These are phyloP conservation scores for Zopfia rhizophila DNA, from an alignment of 2,329 filamentous ascomycete genomes.

Conservation along the genomic window DNA sequence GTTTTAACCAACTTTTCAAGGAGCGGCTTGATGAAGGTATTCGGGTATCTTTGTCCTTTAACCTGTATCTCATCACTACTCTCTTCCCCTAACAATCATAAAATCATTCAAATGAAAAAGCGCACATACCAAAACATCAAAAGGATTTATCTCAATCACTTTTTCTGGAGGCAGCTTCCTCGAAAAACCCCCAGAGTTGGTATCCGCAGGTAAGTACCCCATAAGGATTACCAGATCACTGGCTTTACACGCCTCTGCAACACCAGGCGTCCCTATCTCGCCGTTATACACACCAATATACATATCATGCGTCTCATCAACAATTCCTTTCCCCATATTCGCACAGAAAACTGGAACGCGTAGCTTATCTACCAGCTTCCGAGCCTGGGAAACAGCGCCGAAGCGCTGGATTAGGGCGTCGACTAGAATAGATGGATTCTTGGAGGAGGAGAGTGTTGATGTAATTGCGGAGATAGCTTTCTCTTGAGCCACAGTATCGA, in stretches of 20 bases:
- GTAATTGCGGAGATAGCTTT: slow-evolving; percentile 48
- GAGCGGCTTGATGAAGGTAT: slow-evolving; percentile 51
- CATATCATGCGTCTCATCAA: slow-evolving; percentile 54
- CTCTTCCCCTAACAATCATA: no score
- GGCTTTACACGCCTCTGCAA: slow-evolving; percentile 47
- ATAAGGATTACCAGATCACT: slow-evolving; percentile 52
- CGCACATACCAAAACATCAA: slow-evolving; percentile 49
- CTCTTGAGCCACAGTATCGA: slow-evolving; percentile 38
- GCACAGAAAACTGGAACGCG: slow-evolving; percentile 51
- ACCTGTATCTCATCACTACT: slow-evolving; percentile 25
- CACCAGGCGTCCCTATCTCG: slow-evolving; percentile 47
- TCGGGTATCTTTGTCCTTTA: slow-evolving; percentile 43
- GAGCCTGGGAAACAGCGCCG: slow-evolving; percentile 45
- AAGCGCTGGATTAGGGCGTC: slow-evolving; percentile 54
- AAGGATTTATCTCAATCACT: slow-evolving; percentile 50
- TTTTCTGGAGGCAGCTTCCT: slow-evolving; percentile 42
- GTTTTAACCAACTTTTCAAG: slow-evolving; percentile 39
- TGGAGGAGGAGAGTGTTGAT: slow-evolving; percentile 42
- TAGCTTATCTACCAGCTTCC: slow-evolving; percentile 46
- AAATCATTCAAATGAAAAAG: no score
- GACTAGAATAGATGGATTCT: slow-evolving; percentile 52
- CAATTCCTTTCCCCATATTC: slow-evolving; percentile 56
- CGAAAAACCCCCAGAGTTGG: slow-evolving; percentile 56
- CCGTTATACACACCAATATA: slow-evolving; percentile 57
- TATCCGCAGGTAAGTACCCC: slow-evolving; percentile 55